Base-by-base conservation (phyloP, 306 rosid genomes). In the Chamaecrista fasciculata region DNA sequence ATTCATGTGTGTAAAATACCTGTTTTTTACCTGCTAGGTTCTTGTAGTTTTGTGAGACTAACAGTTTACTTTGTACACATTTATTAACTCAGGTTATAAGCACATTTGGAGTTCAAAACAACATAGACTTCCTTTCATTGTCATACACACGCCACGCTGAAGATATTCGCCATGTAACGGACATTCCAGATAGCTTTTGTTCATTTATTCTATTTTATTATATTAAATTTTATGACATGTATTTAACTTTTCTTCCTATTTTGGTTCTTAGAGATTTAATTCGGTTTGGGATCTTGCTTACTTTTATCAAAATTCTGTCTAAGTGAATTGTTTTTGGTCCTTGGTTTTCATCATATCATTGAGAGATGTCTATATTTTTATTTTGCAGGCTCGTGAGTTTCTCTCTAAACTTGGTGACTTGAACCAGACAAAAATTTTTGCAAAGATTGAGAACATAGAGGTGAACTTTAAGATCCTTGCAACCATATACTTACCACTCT, bases 31-130 rank as follows among this genome's bases (percentile, higher is more conserved):
- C 83, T n/a, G n/a, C n/a, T n/a, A n/a, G n/a, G n/a, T 52, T 68
- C 46, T 68, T 80, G 72, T 52, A 2, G 24, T 7, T 60, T 37
- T 55, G 65, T 62, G 28, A 19, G 44, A 46, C 40, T 81, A 67
- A 76, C 14, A 46, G 40, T 48, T 48, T 66, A 19, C 37, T 59
- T 25, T 65, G 66, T 63, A 56, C 47, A 46, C 62, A 62, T 43
- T 72, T 12, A 18, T 62, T 53, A 16, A 62, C 70, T 48, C 91
- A 93, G 98, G 87, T 87, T 58, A 90, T 93, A 76, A 78, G 87
- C 60, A 84, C 90, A 28, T 93, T 96, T 96, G 98, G 93, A 55
- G 93, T 85, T 76, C 76, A 23, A 53, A 93, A 93, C 86, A 90
- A 75, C 3, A 87, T 93, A 39, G 96, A 93, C 83, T 81, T 90